These are phyloP conservation scores for Polyplosphaeria fusca DNA, from an alignment of 495 filamentous ascomycete species.

Conservation along the genomic window DNA sequence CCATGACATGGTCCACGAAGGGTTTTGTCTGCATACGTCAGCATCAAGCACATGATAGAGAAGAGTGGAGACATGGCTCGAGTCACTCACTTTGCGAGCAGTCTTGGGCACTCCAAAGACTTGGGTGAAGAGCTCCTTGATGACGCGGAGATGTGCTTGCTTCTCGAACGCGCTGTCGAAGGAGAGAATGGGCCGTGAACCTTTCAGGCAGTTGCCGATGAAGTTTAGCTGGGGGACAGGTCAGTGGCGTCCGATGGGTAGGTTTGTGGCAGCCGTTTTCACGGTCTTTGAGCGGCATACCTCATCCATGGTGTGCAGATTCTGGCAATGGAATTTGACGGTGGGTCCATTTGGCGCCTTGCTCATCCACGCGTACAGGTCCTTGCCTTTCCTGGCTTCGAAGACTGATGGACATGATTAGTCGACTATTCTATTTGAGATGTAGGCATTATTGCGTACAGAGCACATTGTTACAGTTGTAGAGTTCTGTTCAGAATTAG, in stretches of 20 bases:
- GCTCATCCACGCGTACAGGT: conserved; percentile 90
- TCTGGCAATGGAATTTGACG: conserved; percentile 78
- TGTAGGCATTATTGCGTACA: too few relatives aligned
- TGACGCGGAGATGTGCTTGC: conserved; percentile 64
- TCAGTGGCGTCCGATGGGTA: too few relatives aligned
- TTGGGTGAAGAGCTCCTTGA: conserved; percentile 85
- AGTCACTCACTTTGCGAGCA: conserved; percentile 75
- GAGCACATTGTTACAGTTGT: conserved; percentile 97
- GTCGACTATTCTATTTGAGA: too few relatives aligned
- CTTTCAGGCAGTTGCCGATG: conserved; percentile 93
- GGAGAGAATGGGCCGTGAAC: conserved; percentile 87
- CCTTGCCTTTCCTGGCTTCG: conserved; percentile 90
- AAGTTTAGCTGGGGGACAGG: conserved; percentile 68
- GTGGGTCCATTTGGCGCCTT: conserved; percentile 95
- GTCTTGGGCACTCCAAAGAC: conserved; percentile 91
- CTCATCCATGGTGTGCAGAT: conserved; percentile 33
- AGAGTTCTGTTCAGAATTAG: conserved; percentile 58
- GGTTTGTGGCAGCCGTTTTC: neutral
- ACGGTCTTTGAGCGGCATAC: neutral
- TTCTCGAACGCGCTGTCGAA: conserved; percentile 85
- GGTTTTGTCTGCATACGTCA: too few relatives aligned
- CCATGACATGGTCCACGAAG: conserved; percentile 92
- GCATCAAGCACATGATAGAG: too few relatives aligned
- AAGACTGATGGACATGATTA: too few relatives aligned
- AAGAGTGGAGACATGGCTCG: too few relatives aligned